Conservation (phyloP, 2,329 filamentous ascomycete genomes). For the Talaromyces rugulosus region DNA sequence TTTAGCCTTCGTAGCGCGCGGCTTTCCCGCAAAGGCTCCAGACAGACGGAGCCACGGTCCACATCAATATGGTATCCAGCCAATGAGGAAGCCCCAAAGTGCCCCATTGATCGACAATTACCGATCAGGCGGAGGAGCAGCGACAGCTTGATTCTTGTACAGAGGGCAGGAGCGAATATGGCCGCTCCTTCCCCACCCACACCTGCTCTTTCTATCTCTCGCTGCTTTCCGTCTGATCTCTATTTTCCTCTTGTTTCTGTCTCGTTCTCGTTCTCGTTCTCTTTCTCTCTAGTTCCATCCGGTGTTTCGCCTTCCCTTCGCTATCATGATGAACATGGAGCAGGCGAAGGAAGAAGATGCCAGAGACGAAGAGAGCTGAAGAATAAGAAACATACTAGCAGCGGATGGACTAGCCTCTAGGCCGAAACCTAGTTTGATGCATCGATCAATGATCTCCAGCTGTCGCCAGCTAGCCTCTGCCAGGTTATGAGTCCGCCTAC, state of each 20-base stretch:
- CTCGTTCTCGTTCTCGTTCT: conserved; percentile 2
- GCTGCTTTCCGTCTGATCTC: background rate
- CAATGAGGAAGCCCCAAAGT: background rate
- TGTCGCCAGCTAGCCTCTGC: background rate
- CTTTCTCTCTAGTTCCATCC: background rate
- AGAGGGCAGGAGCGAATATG: background rate
- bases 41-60: conserved; percentile 3
- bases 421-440: background rate
- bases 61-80: background rate
- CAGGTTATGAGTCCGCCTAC: background rate
- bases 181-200: background rate
- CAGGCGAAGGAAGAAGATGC: background rate
- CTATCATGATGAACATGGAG: background rate
- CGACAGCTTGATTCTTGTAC: background rate
- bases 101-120: background rate
- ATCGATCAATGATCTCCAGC: background rate
- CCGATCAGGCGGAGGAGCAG: background rate
- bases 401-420: background rate
- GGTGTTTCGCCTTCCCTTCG: background rate
- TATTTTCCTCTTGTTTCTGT: background rate
- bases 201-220: background rate
- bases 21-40: conserved; percentile 10
- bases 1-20: conserved; percentile 9
- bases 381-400: background rate
- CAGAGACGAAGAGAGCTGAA: background rate